Evolutionary conservation across 2,329 filamentous ascomycete species (phyloP), one percentile per base, ranked within the genome.

Genomic region (Chalara sp.): DNA sequence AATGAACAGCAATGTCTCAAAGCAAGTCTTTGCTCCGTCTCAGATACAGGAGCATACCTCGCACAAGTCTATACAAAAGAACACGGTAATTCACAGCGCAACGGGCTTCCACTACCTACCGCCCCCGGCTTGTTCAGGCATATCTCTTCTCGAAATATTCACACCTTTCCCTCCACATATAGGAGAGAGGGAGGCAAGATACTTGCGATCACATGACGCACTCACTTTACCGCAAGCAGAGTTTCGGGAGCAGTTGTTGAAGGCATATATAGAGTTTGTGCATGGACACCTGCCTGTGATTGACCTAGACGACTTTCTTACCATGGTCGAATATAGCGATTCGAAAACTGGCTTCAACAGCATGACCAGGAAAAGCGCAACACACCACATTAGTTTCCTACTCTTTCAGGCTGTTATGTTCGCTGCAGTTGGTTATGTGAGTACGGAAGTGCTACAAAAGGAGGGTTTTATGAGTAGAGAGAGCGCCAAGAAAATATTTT

Each of bases 391-490:
- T n/a, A 52, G 39, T 11, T 44, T 61, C 12, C 50, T 61, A 31
- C 44, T 61, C 7, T 60, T 61, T 32, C 58, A 61, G 44, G 56
- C 55, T 13, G 51, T 61, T 8, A 53, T 61, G 54, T 60, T 55
- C 50, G 58, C 58, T 43, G 58, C 49, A 12, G 48, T 50, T 30
- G 50, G 47, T 12, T 53, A 49, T 50, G 49, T 59, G 8, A 45
- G 47, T 21, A 43, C 45, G 32, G 49, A 52, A 6, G 32, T 29
- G 33, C 40, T 61, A 37, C 47, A 37, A 37, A 50, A 52, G n/a
- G 55, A 53, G 5, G 59, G 59, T 4, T 61, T 47, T 50, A 28
- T 6, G 7, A 52, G 28, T 21, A 44, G 57, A 33, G 45, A 52
- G 31, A 47, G 46, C 6, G 57, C 57, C 21, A 48, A 51, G 28